Base-by-base conservation (phyloP, 345 rosid species). In the Psidium friedrichsthalianum region DNA sequence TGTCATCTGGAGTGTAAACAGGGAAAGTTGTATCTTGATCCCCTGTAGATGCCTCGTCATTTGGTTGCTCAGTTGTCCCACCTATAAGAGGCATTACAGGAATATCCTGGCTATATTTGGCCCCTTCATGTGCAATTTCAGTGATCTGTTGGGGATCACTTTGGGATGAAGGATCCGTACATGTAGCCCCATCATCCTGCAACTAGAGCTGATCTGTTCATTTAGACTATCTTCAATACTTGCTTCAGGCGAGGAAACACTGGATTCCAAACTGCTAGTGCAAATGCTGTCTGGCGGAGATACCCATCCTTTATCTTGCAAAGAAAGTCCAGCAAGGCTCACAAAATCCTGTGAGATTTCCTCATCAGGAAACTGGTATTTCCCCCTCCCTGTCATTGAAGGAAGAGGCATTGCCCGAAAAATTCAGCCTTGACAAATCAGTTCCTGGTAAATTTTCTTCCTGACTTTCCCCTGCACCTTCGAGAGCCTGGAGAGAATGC, bases 281-380 rank as follows among this genome's bases (percentile, higher is more conserved):
- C 87, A 91, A 64, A 94, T 69, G 85, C 93, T 95, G 86, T 95
- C 95, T n/a, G 98, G 98, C 76, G 95, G 93, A 84, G 98, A 95
- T 90, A 95, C 87, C 95, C 95, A 95, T 88, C 91, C 95, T 87
- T 88, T 92, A 78, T 93, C 94, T 87, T 92, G 92, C 87, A 87
- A 87, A 86, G 93, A 90, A 59, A 91, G 87, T 64, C 89, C 92
- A 40, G 84, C 59, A 69, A 83, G 82, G 85, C 87, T 83, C 84
- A 84, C 85, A 86, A 89, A 61, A 64, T 91, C 95, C 82, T 87
- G 87, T 56, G 89, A 58, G 84, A 87, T 89, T 86, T 82, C 93
- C 87, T 91, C 87, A 80, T 90, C 92, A 76, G 92, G 90, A 61
- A 61, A 82, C 86, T 27, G 92, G 87, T 85, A 90, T 90, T 44